Evolutionary conservation across 345 rosid species (phyloP).

Genomic region (Aurinia saxatilis): DNA sequence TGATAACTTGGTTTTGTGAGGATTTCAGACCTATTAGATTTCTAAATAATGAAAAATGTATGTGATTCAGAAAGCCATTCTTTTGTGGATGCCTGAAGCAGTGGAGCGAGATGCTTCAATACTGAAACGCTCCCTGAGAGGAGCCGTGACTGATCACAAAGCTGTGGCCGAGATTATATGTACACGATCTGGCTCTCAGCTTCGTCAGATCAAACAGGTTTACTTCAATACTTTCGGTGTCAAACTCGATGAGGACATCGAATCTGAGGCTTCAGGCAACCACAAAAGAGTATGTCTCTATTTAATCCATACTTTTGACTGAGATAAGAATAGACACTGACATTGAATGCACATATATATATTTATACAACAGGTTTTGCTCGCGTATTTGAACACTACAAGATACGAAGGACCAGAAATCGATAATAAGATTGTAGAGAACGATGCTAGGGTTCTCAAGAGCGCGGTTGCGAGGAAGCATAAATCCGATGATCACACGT

Average conservation of each 20-base stretch:
- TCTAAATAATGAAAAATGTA: not conserved
- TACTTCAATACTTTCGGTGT: constrained; percentile 30
- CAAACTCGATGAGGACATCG: constrained; percentile 40
- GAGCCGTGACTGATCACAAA: constrained; percentile 41
- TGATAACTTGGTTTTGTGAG: not conserved
- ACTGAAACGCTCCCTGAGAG: constrained; percentile 38
- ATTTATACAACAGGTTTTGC: constrained; percentile 27
- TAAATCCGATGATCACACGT: constrained; percentile 29
- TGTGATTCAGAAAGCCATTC: constrained; percentile 42
- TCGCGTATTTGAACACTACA: constrained; percentile 47
- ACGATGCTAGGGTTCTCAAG: constrained; percentile 44
- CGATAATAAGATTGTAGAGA: constrained; percentile 34
- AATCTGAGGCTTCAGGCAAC: constrained; percentile 40
- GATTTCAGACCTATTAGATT: not conserved
- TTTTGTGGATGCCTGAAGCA: constrained; percentile 55
- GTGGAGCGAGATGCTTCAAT: constrained; percentile 37
- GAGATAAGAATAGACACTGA: not conserved
- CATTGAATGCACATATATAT: no score
- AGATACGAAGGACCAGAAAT: constrained; percentile 70
- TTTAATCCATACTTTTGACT: not conserved
- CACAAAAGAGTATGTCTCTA: constrained; percentile 37
- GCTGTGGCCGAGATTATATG: constrained; percentile 49
- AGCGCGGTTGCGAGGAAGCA: constrained; percentile 36
- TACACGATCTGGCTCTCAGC: constrained; percentile 41
- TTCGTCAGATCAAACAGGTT: constrained; percentile 49